Conservation (phyloP, 345 rosid genomes). For the Gossypium australe region DNA sequence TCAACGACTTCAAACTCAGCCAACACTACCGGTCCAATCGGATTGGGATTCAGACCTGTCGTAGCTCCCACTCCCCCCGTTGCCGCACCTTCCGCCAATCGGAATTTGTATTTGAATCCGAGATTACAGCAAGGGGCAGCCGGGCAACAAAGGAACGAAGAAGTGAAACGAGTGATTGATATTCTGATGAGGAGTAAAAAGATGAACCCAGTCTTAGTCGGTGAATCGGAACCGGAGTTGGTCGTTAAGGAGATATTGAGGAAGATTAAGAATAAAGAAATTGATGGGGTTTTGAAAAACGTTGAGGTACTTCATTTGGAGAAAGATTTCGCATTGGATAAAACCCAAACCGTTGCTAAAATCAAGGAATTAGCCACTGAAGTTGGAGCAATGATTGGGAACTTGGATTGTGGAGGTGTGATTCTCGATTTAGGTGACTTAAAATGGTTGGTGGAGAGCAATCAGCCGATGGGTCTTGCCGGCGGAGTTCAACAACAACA, state of each 20-base stretch:
- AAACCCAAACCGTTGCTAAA: slow-evolving; percentile 36
- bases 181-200: slow-evolving; percentile 55
- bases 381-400: slow-evolving; percentile 46
- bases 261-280: slow-evolving; percentile 60
- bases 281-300: slow-evolving; percentile 52
- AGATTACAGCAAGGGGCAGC: slow-evolving; percentile 55
- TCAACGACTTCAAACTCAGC: slow-evolving; percentile 30
- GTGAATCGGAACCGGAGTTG: slow-evolving; percentile 66
- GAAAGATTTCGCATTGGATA: slow-evolving; percentile 49
- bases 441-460: slow-evolving; percentile 74
- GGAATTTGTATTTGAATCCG: slow-evolving; percentile 73
- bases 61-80: slow-evolving; percentile 9
- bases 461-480: slow-evolving; percentile 20
- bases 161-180: slow-evolving; percentile 58
- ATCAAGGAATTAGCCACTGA: slow-evolving; percentile 50
- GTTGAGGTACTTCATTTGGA: slow-evolving; percentile 57
- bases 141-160: slow-evolving; percentile 52
- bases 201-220: slow-evolving; percentile 87
- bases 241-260: slow-evolving; percentile 62
- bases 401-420: slow-evolving; percentile 46
- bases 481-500: slow-evolving; percentile 29
- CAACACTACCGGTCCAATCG: slow-evolving; percentile 32
- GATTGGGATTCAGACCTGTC: slow-evolving; percentile 59
- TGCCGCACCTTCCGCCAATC: slow-evolving; percentile 17
- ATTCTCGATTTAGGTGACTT: slow-evolving; percentile 85